phyloP scores from a whole-genome alignment of 305 asterid genomes.

The Euphrasia arctica region DNA sequence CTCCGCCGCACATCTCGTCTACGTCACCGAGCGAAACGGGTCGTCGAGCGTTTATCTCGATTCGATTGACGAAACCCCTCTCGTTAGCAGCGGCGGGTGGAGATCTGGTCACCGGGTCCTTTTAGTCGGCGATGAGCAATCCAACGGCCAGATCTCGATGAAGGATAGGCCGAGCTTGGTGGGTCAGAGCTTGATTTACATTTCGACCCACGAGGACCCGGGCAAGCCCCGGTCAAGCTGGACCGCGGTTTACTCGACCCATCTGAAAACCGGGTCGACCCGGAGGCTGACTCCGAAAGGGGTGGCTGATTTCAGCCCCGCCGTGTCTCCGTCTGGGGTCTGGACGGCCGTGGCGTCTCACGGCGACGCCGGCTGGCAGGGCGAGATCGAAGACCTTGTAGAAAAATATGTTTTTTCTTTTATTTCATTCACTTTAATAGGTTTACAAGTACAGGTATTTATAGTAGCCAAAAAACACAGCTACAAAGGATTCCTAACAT shows the following conservation, averaged over 20 bases:
- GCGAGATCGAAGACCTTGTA: conserved; percentile 68
- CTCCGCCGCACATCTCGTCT: conserved; percentile 40
- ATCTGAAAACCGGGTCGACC: conserved; percentile 48
- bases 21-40: conserved; percentile 80
- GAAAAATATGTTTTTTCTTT: no score
- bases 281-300: conserved; percentile 62
- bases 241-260: conserved; percentile 85
- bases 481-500: no score
- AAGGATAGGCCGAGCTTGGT: conserved; percentile 66
- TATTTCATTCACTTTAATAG: no score
- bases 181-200: conserved; percentile 57
- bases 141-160: conserved; percentile 46
- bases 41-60: conserved; percentile 56
- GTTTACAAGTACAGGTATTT: no score
- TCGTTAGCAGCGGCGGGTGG: conserved; percentile 20
- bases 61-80: background rate
- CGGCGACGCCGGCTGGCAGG: conserved; percentile 68
- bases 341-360: conserved; percentile 89
- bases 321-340: conserved; percentile 76
- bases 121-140: conserved; percentile 40
- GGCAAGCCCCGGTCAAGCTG: conserved; percentile 73
- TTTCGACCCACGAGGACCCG: conserved; percentile 76
- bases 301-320: conserved; percentile 81
- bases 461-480: no score
- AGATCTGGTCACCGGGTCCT: conserved; percentile 46